Percentiles rank a stretch among this genome's conserved stretches.
Evolutionary conservation across 495 filamentous ascomycete species (phyloP).

Genomic region (Neurospora tetraspora): DNA sequence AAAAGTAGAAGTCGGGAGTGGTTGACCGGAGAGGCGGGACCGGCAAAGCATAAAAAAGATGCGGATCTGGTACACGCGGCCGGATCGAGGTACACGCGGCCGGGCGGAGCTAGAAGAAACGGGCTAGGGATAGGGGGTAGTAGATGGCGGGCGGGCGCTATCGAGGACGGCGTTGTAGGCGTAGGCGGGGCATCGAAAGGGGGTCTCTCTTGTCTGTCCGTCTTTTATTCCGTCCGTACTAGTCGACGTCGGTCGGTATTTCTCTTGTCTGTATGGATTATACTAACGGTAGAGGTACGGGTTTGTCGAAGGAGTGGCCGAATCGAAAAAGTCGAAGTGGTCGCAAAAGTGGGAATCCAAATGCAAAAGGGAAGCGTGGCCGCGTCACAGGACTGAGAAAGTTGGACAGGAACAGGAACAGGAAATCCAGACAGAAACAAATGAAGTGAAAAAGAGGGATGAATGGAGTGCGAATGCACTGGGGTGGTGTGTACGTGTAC

Average conservation of each 20-base stretch:
- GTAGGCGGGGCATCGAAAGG: background rate
- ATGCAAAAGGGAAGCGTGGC: background rate
- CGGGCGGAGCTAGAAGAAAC: background rate
- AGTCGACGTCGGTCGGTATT: background rate
- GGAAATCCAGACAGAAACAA: background rate
- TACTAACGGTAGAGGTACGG: background rate
- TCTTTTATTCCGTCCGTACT: background rate
- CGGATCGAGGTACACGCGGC: background rate
- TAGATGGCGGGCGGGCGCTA: background rate
- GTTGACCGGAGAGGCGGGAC: background rate
- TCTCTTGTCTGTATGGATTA: background rate
- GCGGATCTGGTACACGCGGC: background rate
- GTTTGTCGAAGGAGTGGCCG: background rate
- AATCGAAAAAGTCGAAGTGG: background rate
- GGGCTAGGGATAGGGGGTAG: background rate
- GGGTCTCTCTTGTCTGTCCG: background rate
- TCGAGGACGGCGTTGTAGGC: background rate
- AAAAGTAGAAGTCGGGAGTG: background rate
- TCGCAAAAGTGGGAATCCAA: background rate
- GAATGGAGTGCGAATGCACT: background rate
- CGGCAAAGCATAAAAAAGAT: background rate
- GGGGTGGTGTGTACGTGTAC: background rate
- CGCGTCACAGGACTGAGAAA: background rate
- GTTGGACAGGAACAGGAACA: background rate
- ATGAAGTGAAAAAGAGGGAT: background rate